These are phyloP conservation scores for Chalara sp. DNA, from an alignment of 2,329 filamentous ascomycete species.

Conservation along the genomic window DNA sequence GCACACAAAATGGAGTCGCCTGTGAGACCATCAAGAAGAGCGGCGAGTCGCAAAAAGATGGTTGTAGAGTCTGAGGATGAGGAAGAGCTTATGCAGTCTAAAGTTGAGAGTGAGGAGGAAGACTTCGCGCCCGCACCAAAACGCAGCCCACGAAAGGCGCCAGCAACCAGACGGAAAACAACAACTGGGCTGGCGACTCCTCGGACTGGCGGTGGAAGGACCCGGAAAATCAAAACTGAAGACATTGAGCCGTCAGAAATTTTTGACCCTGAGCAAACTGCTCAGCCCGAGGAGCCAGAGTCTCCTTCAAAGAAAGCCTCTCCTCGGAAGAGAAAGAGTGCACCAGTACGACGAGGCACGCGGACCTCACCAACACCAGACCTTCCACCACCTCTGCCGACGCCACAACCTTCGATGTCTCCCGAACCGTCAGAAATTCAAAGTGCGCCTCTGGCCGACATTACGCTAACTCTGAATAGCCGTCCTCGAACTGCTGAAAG, in stretches of 20 bases:
- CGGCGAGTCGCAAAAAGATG: constrained; percentile 60
- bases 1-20: constrained; percentile 27
- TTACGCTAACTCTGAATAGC: constrained; percentile 64
- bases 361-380: constrained; percentile 26
- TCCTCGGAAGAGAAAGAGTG: constrained; percentile 64
- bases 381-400: constrained; percentile 33
- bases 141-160: constrained; percentile 48
- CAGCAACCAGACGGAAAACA: constrained; percentile 43
- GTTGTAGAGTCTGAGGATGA: constrained; percentile 71
- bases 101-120: constrained; percentile 59
- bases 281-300: constrained; percentile 36
- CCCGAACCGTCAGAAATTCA: constrained; percentile 46
- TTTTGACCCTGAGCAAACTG: constrained; percentile 49
- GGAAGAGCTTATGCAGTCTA: constrained; percentile 61
- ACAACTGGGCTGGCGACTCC: constrained; percentile 22
- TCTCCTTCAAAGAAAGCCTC: constrained; percentile 50
- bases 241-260: constrained; percentile 54
- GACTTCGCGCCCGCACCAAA: constrained; percentile 66
- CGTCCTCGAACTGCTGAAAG: constrained; percentile 43
- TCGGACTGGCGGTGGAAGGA: constrained; percentile 33
- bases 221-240: constrained; percentile 32
- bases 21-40: constrained; percentile 52
- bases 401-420: constrained; percentile 48
- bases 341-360: constrained; percentile 20
- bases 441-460: constrained; percentile 62